These are phyloP conservation scores for Cyanidioschyzon merolae DNA, from an alignment of 23 red algal species.

Conservation along the genomic window DNA sequence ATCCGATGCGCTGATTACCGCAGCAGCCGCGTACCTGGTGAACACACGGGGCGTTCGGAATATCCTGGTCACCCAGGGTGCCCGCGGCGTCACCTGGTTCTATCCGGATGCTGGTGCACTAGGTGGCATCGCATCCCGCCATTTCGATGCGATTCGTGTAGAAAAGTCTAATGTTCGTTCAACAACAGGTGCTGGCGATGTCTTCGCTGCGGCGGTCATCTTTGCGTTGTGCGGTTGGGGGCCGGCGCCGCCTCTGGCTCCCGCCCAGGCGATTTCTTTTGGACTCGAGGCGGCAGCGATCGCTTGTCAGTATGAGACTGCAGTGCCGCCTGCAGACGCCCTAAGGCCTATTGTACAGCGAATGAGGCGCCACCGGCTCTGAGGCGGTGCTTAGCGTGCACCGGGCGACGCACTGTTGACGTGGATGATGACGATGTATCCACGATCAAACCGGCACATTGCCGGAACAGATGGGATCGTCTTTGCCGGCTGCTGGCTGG, in stretches of 20 bases:
- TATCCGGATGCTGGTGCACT: background rate
- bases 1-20: background rate
- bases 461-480: too few relatives aligned
- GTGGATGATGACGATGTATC: too few relatives aligned
- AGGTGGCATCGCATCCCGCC: background rate
- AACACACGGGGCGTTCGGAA: background rate
- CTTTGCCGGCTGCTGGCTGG: too few relatives aligned
- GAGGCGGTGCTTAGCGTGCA: background rate
- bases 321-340: background rate
- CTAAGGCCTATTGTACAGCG: background rate
- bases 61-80: slow-evolving; percentile 9
- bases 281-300: background rate
- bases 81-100: slow-evolving; percentile 12
- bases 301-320: background rate
- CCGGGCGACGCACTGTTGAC: too few relatives aligned
- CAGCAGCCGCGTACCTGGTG: background rate
- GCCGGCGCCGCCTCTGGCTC: background rate
- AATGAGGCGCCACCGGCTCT: background rate
- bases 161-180: background rate
- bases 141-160: background rate
- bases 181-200: slow-evolving; percentile 5
- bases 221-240: background rate
- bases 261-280: background rate
- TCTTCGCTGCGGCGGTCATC: slow-evolving; percentile 14
- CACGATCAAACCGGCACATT: too few relatives aligned